A percentile compares a stretch with the other conserved stretches of the same genome.
Conservation (phyloP, 352 stramenopile species). For the Phytophthora colocasiae region DNA sequence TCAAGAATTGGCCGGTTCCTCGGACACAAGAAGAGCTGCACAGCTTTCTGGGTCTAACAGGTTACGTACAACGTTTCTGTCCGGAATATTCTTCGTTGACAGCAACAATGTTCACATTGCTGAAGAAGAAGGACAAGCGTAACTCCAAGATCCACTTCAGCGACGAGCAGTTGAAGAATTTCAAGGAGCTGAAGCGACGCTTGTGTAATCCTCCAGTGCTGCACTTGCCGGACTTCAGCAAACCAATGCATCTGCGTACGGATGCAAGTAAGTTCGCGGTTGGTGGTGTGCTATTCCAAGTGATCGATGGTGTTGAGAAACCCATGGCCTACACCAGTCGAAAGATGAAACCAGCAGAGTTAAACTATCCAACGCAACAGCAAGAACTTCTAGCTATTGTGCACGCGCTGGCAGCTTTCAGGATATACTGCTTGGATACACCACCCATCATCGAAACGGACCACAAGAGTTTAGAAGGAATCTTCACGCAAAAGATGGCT, state of each 20-base stretch:
- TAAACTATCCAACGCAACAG: background rate
- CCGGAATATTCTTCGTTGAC: background rate
- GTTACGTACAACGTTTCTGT: background rate
- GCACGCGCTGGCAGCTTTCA: background rate
- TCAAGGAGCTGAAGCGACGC: background rate
- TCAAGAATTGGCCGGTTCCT: slow-evolving; percentile 3
- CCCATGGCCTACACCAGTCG: background rate
- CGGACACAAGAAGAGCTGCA: slow-evolving; percentile 5
- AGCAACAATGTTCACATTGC: background rate
- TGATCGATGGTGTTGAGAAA: background rate
- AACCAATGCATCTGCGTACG: background rate
- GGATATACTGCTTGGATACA: background rate
- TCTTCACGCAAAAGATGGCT: background rate
- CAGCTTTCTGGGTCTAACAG: background rate
- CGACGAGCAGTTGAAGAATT: too few species aligned
- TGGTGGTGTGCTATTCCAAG: background rate
- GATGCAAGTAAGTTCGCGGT: background rate
- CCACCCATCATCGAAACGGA: background rate
- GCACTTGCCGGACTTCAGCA: too few species aligned
- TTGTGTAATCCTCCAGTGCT: background rate
- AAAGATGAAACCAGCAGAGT: background rate
- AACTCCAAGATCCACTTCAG: too few species aligned
- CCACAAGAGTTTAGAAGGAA: background rate
- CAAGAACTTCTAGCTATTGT: background rate
- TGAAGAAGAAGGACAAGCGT: background rate